Conservation (phyloP, 129 eudicot genomes). For the Gnaphalium uliginosum region DNA sequence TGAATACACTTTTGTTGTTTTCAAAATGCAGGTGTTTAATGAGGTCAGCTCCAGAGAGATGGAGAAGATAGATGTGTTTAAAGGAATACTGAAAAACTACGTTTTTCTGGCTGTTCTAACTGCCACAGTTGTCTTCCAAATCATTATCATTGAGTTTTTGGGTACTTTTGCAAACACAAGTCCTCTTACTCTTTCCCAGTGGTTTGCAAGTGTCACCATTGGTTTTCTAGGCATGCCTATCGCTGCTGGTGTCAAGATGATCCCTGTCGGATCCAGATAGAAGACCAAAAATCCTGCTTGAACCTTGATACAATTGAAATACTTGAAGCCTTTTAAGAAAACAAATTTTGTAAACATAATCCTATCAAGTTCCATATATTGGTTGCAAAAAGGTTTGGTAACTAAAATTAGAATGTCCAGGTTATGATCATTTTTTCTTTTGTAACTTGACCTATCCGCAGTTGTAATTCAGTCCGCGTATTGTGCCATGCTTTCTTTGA, state of each 20-base stretch:
- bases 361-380: slow-evolving; percentile 8
- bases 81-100: slow-evolving; percentile 74
- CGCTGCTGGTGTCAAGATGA: slow-evolving; percentile 81
- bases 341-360: slow-evolving; percentile 19
- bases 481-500: neutral
- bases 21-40: slow-evolving; percentile 70
- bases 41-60: slow-evolving; percentile 88
- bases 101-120: slow-evolving; percentile 70
- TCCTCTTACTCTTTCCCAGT: slow-evolving; percentile 70
- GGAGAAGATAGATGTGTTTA: slow-evolving; percentile 87
- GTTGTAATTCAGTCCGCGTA: neutral
- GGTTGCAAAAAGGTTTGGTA: slow-evolving; percentile 10
- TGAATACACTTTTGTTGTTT: neutral
- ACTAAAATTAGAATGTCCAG: slow-evolving; percentile 15
- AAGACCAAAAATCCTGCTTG: neutral
- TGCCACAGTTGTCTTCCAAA: slow-evolving; percentile 70
- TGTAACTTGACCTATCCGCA: slow-evolving; percentile 20
- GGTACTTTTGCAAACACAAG: slow-evolving; percentile 86
- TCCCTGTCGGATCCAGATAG: slow-evolving; percentile 65
- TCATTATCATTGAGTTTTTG: slow-evolving; percentile 65
- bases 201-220: slow-evolving; percentile 63
- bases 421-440: slow-evolving; percentile 17
- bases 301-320: neutral
- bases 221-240: slow-evolving; percentile 92
- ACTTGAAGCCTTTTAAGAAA: slow-evolving; percentile 11